Evolutionary conservation across 192 early-diverging fungal species (phyloP).

Genomic region (Lobulomyces angularis): DNA sequence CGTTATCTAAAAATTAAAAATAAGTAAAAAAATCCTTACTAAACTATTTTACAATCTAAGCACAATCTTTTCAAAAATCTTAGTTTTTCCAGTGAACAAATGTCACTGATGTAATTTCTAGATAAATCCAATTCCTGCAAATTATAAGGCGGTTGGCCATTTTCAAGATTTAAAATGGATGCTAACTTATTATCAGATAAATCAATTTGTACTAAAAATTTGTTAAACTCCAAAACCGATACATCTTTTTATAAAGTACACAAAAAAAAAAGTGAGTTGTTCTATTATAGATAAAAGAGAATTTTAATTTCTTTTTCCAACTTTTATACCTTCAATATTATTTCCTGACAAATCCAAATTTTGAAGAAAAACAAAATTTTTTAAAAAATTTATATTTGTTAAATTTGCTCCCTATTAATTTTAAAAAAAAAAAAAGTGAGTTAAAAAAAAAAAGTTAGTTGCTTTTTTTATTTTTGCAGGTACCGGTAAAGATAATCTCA

Average conservation of each 20-base stretch:
- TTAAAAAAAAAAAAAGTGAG: neutral
- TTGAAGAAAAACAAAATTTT: slow-evolving; percentile 25
- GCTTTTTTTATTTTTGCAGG: neutral
- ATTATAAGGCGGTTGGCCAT: slow-evolving; percentile 31
- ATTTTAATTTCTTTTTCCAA: neutral
- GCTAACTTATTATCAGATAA: slow-evolving; percentile 15
- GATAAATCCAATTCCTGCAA: slow-evolving; percentile 39
- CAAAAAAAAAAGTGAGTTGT: neutral
- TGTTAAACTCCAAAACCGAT: slow-evolving; percentile 16
- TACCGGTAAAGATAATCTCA: slow-evolving; percentile 32
- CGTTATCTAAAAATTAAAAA: slow-evolving; percentile 15
- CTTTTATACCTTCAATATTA: slow-evolving; percentile 18
- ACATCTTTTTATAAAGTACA: slow-evolving; percentile 11
- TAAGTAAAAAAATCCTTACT: slow-evolving; percentile 4
- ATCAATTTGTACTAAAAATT: slow-evolving; percentile 34
- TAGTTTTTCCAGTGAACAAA: slow-evolving; percentile 20
- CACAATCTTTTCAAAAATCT: slow-evolving; percentile 25
- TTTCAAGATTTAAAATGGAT: neutral
- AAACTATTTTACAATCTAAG: slow-evolving; percentile 24
- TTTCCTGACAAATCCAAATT: slow-evolving; percentile 34
- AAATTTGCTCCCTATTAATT: slow-evolving; percentile 18
- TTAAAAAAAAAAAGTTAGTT: slow-evolving; percentile 5
- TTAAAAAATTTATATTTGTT: slow-evolving; percentile 16
- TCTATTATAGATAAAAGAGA: neutral
- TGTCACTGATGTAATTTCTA: slow-evolving; percentile 29